phyloP scores from a whole-genome alignment of 1,284 basidiomycete genomes.

The Pseudozyma flocculosa region DNA sequence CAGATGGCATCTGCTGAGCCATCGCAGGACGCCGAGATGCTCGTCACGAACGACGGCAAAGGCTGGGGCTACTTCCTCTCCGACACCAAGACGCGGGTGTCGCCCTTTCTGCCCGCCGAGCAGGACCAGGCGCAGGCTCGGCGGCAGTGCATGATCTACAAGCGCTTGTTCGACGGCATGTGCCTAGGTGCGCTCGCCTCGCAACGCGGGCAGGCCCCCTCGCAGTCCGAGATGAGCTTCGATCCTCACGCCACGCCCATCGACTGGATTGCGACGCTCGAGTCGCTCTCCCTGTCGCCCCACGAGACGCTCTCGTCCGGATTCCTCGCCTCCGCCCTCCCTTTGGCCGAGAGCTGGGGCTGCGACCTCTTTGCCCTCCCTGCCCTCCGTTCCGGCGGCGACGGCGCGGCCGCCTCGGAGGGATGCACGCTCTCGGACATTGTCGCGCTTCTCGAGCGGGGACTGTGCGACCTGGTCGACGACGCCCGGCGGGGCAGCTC shows the following conservation, averaged over 20 bases:
- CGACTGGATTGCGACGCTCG: constrained; percentile 12
- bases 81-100: constrained; percentile 51
- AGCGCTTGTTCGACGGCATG: constrained; percentile 38
- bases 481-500: constrained; percentile 8
- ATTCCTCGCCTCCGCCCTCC: constrained; percentile 28
- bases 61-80: constrained; percentile 29
- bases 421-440: constrained; percentile 26
- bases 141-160: constrained; percentile 54
- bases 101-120: constrained; percentile 22
- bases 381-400: background rate
- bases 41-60: background rate
- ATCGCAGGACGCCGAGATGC: background rate
- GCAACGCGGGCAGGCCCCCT: too few species aligned
- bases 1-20: too few species aligned
- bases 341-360: constrained; percentile 28
- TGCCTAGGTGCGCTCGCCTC: constrained; percentile 18
- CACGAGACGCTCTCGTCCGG: constrained; percentile 14
- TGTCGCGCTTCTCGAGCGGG: constrained; percentile 14
- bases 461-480: constrained; percentile 7
- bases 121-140: constrained; percentile 38
- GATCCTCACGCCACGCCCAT: constrained; percentile 30
- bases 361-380: constrained; percentile 5
- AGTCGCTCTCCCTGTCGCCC: constrained; percentile 15
- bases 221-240: too few species aligned
- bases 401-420: constrained; percentile 6